Conservation (phyloP, 2,329 filamentous ascomycete species). For the Trichocomaceae sp. region DNA sequence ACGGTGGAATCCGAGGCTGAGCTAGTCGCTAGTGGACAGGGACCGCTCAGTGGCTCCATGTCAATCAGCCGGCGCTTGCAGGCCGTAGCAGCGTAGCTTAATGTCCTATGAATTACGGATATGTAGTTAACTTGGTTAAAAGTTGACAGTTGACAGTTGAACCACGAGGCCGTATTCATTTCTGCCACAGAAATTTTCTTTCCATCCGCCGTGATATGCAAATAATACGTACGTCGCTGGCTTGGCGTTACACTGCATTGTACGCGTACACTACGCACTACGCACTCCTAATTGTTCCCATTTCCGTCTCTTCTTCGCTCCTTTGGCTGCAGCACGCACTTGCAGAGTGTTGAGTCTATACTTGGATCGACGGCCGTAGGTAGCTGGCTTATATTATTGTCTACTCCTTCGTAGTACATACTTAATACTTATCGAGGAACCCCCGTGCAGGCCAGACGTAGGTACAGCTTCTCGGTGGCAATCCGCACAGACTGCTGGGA, state of each 20-base stretch:
- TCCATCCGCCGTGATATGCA: not conserved
- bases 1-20: not conserved
- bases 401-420: too few species aligned
- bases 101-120: not conserved
- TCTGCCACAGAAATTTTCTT: not conserved
- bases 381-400: too few species aligned
- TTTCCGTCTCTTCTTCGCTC: not conserved
- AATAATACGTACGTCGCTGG: not conserved
- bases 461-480: too few species aligned
- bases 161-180: not conserved
- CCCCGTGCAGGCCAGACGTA: too few species aligned
- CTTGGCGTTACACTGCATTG: not conserved
- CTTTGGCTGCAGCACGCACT: too few species aligned
- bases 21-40: conserved; percentile 2
- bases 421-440: too few species aligned
- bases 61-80: not conserved
- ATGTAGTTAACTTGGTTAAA: too few species aligned
- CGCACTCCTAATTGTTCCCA: not conserved
- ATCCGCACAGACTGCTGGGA: too few species aligned
- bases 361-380: too few species aligned
- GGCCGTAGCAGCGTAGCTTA: not conserved
- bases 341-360: too few species aligned
- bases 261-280: too few species aligned
- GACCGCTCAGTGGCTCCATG: not conserved
- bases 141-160: not conserved